These are phyloP conservation scores for Bipolaris zeicola DNA, from an alignment of 2,329 filamentous ascomycete species.

Conservation along the genomic window DNA sequence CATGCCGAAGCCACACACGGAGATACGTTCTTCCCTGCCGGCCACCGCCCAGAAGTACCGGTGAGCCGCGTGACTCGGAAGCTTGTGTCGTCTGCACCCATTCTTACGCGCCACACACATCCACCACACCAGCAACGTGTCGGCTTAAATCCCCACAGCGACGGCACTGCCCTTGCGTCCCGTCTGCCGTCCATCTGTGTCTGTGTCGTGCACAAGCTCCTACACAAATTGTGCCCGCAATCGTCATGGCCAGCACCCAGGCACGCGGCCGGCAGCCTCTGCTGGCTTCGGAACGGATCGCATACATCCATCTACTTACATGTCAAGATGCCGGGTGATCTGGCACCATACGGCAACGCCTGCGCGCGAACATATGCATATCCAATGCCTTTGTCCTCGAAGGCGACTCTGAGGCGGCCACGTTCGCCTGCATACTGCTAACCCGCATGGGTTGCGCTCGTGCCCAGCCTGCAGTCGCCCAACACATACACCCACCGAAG, in stretches of 20 bases:
- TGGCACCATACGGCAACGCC: constrained; percentile 43
- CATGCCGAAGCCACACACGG: constrained; percentile 19
- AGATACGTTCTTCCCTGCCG: constrained; percentile 10
- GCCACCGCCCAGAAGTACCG: constrained; percentile 23
- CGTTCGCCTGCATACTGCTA: constrained; percentile 48
- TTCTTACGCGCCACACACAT: too few relatives aligned
- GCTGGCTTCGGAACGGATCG: constrained; percentile 42
- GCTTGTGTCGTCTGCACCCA: constrained; percentile 15
- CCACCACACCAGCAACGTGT: constrained; percentile 11
- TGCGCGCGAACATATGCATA: constrained; percentile 44
- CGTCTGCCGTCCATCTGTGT: constrained; percentile 7
- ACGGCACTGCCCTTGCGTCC: constrained; percentile 14
- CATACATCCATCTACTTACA: constrained; percentile 25
- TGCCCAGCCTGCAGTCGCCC: constrained; percentile 49
- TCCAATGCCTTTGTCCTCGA: constrained; percentile 29
- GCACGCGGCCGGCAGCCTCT: constrained; percentile 21
- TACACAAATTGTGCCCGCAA: constrained; percentile 10
- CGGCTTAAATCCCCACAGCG: constrained; percentile 3
- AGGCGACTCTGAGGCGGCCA: constrained; percentile 47
- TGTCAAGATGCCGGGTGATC: constrained; percentile 40
- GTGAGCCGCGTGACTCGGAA: constrained; percentile 28
- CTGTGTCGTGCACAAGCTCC: constrained; percentile 29
- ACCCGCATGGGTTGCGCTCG: constrained; percentile 42
- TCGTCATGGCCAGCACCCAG: constrained; percentile 22
- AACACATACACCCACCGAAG: constrained; percentile 38